Percentiles rank a stretch among this genome's conserved stretches.
Evolutionary conservation across 2,329 filamentous ascomycete genomes (phyloP).

Genomic region (Celoporthe dispersa): DNA sequence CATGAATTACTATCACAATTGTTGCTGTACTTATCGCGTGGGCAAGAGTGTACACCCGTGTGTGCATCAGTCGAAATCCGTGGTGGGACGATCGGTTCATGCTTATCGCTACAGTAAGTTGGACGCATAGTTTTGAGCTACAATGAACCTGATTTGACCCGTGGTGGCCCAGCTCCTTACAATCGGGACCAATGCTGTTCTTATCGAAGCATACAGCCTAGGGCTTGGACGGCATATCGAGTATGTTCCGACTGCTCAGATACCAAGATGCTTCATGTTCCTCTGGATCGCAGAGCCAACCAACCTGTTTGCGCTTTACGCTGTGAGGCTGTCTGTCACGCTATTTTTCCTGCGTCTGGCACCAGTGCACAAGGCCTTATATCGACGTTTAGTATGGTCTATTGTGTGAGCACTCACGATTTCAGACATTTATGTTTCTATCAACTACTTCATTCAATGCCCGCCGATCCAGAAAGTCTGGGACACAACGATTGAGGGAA

Average conservation of each 20-base stretch:
- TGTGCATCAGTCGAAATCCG: background rate
- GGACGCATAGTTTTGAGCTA: no score
- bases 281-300: conserved; percentile 4
- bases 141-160: background rate
- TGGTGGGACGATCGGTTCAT: conserved; percentile 6
- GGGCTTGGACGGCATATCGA: conserved; percentile 6
- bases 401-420: conserved; percentile 1
- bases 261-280: background rate
- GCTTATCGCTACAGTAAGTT: conserved; percentile 4
- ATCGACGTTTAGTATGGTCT: background rate
- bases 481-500: background rate
- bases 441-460: conserved; percentile 4
- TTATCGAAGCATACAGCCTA: background rate
- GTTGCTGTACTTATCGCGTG: background rate
- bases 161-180: background rate
- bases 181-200: conserved; percentile 4
- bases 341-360: background rate
- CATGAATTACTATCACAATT: background rate
- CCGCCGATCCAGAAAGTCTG: background rate
- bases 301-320: conserved; percentile 3
- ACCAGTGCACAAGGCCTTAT: background rate
- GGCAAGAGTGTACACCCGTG: conserved; percentile 6
- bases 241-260: background rate
- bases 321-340: conserved; percentile 1
- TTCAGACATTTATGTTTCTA: conserved; percentile 7